phyloP scores from a whole-genome alignment of 768 basidiomycete genomes.

The Gymnopilus junonius region DNA sequence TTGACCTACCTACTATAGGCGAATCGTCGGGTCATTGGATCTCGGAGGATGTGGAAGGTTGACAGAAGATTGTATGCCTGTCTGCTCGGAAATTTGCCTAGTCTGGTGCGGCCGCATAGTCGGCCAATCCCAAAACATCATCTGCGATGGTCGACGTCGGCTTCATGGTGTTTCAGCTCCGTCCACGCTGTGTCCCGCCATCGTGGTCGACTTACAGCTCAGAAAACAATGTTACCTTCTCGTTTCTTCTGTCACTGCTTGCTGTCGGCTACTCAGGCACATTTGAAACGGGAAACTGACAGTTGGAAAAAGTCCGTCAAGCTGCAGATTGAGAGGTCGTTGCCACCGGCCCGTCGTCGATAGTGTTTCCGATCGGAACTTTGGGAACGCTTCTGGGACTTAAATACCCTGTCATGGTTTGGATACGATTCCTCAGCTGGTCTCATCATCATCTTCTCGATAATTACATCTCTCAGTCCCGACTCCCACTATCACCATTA shows the following conservation, averaged over 20 bases:
- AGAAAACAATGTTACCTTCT: not conserved
- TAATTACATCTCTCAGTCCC: not conserved
- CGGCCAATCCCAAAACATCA: not conserved
- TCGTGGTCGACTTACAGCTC: not conserved
- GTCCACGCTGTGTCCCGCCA: not conserved
- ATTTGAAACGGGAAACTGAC: not conserved
- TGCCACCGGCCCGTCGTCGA: too few relatives aligned
- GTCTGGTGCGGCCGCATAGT: not conserved
- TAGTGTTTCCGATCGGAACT: too few relatives aligned
- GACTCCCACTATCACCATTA: not conserved
- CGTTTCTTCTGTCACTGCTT: too few relatives aligned
- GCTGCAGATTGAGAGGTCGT: not conserved
- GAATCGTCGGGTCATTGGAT: too few relatives aligned
- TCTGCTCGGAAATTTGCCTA: too few relatives aligned
- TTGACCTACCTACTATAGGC: too few relatives aligned
- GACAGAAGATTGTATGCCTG: too few relatives aligned
- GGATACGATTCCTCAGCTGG: not conserved
- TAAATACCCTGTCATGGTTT: not conserved
- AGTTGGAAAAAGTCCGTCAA: not conserved
- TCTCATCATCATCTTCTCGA: not conserved
- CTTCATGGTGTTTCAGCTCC: not conserved
- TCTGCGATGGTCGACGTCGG: not conserved
- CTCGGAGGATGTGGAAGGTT: too few relatives aligned
- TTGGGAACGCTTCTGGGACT: not conserved
- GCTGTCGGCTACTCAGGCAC: not conserved